Percentiles rank a stretch among this genome's conserved stretches.
Conservation (phyloP, 2,329 filamentous ascomycete species). For the Canariomyces notabilis region DNA sequence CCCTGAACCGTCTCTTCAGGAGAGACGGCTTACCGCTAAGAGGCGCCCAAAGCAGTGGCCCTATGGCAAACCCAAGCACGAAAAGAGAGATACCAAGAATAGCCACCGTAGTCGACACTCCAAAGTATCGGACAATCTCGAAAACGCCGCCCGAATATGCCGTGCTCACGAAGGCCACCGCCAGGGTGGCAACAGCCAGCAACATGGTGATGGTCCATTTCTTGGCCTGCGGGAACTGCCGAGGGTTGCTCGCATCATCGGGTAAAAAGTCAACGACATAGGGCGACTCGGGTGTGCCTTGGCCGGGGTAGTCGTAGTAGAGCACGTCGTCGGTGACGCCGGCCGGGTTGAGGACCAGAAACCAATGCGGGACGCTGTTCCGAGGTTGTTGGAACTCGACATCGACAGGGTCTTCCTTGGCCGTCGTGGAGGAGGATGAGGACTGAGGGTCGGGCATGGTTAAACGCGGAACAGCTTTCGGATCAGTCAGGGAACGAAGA, state of each 20-base stretch:
- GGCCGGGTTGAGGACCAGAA: constrained; percentile 52
- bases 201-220: constrained; percentile 64
- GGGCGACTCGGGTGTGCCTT: constrained; percentile 62
- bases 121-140: constrained; percentile 52
- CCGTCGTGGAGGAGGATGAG: constrained; percentile 4
- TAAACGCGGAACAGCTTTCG: too few species aligned
- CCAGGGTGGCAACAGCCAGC: constrained; percentile 62
- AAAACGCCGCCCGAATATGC: constrained; percentile 57
- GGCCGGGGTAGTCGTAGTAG: constrained; percentile 50
- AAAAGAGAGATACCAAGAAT: constrained; percentile 60
- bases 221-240: constrained; percentile 48
- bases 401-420: constrained; percentile 1
- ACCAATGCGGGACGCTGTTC: constrained; percentile 41
- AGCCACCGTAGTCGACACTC: constrained; percentile 45
- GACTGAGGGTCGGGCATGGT: constrained; percentile 6
- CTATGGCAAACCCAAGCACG: constrained; percentile 52
- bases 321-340: constrained; percentile 54
- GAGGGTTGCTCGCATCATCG: constrained; percentile 62
- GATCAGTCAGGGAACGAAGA: too few species aligned
- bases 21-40: constrained; percentile 34
- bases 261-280: constrained; percentile 65
- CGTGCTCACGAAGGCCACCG: constrained; percentile 64
- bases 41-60: constrained; percentile 55
- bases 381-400: constrained; percentile 8
- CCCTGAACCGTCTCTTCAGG: neutral